phyloP scores from a whole-genome alignment of 176 grass and related monocot genomes.

The Cenchrus purpureus region DNA sequence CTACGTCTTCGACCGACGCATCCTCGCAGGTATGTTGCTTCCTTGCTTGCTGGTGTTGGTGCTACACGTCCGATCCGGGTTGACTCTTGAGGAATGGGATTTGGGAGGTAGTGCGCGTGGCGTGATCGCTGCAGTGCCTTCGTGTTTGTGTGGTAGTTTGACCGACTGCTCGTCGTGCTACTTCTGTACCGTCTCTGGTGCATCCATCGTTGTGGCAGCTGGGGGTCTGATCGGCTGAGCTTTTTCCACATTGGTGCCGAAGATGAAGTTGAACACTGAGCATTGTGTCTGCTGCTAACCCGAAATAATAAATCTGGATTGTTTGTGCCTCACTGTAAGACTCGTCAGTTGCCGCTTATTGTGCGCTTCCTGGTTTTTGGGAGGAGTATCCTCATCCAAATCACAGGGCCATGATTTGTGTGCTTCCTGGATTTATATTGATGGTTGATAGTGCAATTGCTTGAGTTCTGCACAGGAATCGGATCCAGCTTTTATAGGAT shows the following conservation, averaged over 20 bases:
- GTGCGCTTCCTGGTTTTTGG: too few relatives aligned
- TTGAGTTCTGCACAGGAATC: slow-evolving; percentile 5
- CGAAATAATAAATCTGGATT: not conserved
- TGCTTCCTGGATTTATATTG: not conserved
- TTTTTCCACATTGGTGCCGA: not conserved
- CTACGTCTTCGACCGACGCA: slow-evolving; percentile 91
- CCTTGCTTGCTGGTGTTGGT: not conserved
- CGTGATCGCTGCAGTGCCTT: slow-evolving; percentile 30
- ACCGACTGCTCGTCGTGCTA: not conserved
- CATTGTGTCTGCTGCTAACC: not conserved
- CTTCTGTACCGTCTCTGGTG: not conserved
- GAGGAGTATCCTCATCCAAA: too few relatives aligned
- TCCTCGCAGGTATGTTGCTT: slow-evolving; percentile 63
- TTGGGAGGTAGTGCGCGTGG: not conserved
- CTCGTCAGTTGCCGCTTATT: too few relatives aligned
- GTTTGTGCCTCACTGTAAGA: not conserved
- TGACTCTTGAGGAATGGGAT: not conserved
- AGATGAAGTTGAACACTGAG: not conserved
- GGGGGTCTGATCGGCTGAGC: not conserved
- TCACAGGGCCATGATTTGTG: not conserved
- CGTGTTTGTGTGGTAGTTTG: not conserved
- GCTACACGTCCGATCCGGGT: not conserved
- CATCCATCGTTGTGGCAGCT: not conserved
- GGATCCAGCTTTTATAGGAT: slow-evolving; percentile 3
- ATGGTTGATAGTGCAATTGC: not conserved